A percentile compares a stretch with the other conserved stretches of the same genome.
Conservation (phyloP, 2,329 filamentous ascomycete genomes). For the Aspergillus nomiae region DNA sequence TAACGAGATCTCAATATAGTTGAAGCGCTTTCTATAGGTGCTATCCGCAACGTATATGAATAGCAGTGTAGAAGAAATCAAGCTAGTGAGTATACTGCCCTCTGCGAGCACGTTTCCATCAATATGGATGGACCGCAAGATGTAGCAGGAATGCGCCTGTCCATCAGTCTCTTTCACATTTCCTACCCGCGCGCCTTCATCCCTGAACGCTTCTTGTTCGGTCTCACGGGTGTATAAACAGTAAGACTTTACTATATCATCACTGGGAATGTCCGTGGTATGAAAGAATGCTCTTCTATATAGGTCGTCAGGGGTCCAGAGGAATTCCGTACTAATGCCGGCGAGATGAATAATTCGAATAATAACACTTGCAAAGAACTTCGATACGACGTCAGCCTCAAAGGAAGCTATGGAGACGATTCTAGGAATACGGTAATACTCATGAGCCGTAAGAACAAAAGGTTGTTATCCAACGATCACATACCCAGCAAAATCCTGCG, state of each 20-base stretch:
- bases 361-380: conserved; percentile 24
- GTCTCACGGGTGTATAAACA: conserved; percentile 6
- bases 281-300: conserved; percentile 10
- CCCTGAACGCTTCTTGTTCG: background rate
- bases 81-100: conserved; percentile 11
- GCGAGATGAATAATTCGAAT: conserved; percentile 17
- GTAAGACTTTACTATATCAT: conserved; percentile 11
- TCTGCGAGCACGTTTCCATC: background rate
- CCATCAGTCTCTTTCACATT: background rate
- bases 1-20: conserved; percentile 13
- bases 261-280: background rate
- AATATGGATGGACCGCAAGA: conserved; percentile 11
- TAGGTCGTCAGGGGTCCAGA: conserved; percentile 13
- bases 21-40: background rate
- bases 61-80: background rate
- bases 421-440: background rate
- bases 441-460: background rate
- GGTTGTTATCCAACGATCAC: background rate
- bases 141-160: conserved; percentile 8
- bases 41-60: conserved; percentile 13
- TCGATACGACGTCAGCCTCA: conserved; percentile 18
- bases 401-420: conserved; percentile 15
- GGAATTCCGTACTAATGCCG: background rate
- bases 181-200: background rate
- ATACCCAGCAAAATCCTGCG: background rate